Base-by-base conservation (phyloP, 345 rosid species). In the Kandelia obovata region DNA sequence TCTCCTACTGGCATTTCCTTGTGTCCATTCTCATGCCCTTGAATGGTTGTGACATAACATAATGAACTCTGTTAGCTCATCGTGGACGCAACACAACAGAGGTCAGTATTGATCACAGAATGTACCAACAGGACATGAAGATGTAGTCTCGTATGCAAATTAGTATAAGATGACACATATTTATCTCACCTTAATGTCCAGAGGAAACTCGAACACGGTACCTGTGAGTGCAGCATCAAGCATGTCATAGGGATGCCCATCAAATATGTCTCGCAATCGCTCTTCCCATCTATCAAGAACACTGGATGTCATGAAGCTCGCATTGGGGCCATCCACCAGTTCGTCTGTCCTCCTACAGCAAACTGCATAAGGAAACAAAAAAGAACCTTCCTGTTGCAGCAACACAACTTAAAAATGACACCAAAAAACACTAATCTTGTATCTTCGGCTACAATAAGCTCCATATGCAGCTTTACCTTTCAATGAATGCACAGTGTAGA, bases 331-430 rank as follows among this genome's bases (percentile, higher is more conserved):
- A 64, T 86, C 89, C 7, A 84, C 87, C 21, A 86, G 71, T 62
- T 86, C 87, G 72, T 84, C 90, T 0, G 90, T 84, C 67, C 89
- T 84, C 67, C 83, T 83, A 78, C 90, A 83, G 86, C 93, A 86
- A 20, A 88, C 90, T 88, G 78, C 66, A 52, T 20, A 46, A 11
- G 6, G 10, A 62, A 4, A 60, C 16, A 43, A 43, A 43, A 43
- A 39, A 39, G 46, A 39, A 11, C 13, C 46, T 61, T 32, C 52
- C 66, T 68, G 26, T 15, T 13, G 0, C 32, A n/a, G 52, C 37
- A 60, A 7, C 13, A 43, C 19, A 43, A 43, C 49, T 15, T 13
- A 2, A 15, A 43, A 13, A 43, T 13, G 19, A 15, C 49, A 13
- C 49, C 17, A 13, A 2, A 43, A 43, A 43, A 11, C 47, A 11